These are phyloP conservation scores for Cladosporium sp. DNA, from an alignment of 2,329 filamentous ascomycete genomes.

Conservation along the genomic window DNA sequence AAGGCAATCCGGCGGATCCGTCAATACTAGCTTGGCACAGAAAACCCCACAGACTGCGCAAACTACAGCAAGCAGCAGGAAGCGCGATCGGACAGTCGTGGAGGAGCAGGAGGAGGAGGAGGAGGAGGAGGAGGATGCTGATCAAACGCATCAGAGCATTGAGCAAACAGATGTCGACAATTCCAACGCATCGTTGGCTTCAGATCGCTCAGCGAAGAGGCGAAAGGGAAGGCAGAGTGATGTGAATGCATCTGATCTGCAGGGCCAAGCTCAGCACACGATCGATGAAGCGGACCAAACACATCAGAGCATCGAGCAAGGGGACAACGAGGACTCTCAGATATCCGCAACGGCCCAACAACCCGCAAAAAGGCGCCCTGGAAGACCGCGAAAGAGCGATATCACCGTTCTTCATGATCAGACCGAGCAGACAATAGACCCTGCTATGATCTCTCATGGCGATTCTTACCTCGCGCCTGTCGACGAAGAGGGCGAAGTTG, in stretches of 20 bases:
- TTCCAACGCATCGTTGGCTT: not conserved
- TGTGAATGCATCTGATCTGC: slow-evolving; percentile 5
- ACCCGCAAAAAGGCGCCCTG: not conserved
- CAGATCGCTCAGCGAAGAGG: not conserved
- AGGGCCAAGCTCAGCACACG: slow-evolving; percentile 7
- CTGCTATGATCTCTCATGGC: slow-evolving; percentile 15
- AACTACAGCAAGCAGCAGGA: slow-evolving; percentile 1
- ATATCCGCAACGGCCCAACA: not conserved
- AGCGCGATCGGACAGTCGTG: not conserved
- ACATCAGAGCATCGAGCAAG: slow-evolving; percentile 5
- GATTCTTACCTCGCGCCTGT: slow-evolving; percentile 14
- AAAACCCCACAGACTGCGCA: not conserved
- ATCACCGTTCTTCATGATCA: slow-evolving; percentile 16
- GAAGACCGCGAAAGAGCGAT: slow-evolving; percentile 9
- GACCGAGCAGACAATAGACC: slow-evolving; percentile 16
- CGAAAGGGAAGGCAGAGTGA: not conserved
- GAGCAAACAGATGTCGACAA: slow-evolving; percentile 5
- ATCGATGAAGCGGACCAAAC: not conserved
- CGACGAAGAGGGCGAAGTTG: slow-evolving; percentile 4
- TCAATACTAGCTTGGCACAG: not conserved
- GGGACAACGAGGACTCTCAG: slow-evolving; percentile 7
- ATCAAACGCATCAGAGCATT: slow-evolving; percentile 7
- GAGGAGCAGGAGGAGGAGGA: not conserved
- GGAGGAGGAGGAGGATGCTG: slow-evolving; percentile 5
- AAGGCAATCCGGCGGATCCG: not conserved